These are phyloP conservation scores for Aspergillus alliaceus DNA, from an alignment of 2,329 filamentous ascomycete species.

Conservation along the genomic window DNA sequence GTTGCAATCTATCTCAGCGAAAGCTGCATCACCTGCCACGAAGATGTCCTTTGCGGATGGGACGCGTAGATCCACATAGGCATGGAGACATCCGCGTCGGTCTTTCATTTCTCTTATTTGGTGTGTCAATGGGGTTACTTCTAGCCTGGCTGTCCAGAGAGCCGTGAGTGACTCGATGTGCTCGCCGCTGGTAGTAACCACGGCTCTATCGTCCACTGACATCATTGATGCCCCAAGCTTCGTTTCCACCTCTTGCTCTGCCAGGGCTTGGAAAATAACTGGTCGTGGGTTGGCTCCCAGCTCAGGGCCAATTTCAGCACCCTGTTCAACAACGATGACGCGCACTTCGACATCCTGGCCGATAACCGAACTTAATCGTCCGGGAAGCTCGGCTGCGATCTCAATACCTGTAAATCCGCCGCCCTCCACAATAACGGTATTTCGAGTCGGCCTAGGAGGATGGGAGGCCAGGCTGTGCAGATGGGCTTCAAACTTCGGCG, in stretches of 20 bases:
- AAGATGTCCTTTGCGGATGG: slow-evolving; percentile 23
- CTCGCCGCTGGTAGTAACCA: slow-evolving; percentile 31
- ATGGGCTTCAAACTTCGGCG: slow-evolving; percentile 29
- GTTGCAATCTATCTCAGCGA: slow-evolving; percentile 16
- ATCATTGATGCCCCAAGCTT: slow-evolving; percentile 29
- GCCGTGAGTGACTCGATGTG: slow-evolving; percentile 34
- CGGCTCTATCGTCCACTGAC: slow-evolving; percentile 23
- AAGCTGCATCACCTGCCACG: slow-evolving; percentile 38
- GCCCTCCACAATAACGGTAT: slow-evolving; percentile 39
- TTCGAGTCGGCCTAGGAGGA: slow-evolving; percentile 24
- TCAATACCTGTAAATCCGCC: slow-evolving; percentile 38
- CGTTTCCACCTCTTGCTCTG: slow-evolving; percentile 28
- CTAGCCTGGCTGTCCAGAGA: slow-evolving; percentile 41
- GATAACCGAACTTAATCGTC: slow-evolving; percentile 9
- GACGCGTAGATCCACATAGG: slow-evolving; percentile 31
- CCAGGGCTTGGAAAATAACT: slow-evolving; percentile 31
- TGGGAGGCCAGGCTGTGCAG: slow-evolving; percentile 24
- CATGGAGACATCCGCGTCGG: slow-evolving; percentile 27
- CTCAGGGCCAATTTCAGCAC: slow-evolving; percentile 30
- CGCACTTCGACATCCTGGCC: slow-evolving; percentile 3
- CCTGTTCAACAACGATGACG: slow-evolving; percentile 30
- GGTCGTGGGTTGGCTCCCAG: slow-evolving; percentile 36
- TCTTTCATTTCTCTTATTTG: slow-evolving; percentile 35
- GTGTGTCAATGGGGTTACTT: slow-evolving; percentile 32
- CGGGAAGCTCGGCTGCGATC: slow-evolving; percentile 28